Evolutionary conservation across 345 rosid genomes (phyloP).

Genomic region (Microcos paniculata): DNA sequence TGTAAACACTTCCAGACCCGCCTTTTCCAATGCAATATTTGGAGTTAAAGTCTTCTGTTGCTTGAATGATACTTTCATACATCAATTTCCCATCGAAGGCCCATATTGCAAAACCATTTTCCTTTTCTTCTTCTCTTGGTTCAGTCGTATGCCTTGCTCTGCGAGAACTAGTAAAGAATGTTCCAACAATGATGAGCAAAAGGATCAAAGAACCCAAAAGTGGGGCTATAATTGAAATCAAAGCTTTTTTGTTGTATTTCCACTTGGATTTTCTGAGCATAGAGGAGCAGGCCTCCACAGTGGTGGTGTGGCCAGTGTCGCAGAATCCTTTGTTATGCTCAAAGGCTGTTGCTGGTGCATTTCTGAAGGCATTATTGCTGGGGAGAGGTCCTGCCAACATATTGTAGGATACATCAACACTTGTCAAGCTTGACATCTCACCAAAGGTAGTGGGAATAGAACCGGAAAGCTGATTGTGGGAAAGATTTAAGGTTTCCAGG

Average conservation of each 20-base stretch:
- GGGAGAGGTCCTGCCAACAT: conserved; percentile 43
- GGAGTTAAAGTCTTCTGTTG: conserved; percentile 23
- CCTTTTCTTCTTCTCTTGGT: not conserved
- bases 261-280: not conserved
- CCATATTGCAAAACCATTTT: not conserved
- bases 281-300: not conserved
- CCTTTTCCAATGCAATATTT: conserved; percentile 28
- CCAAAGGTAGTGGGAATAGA: conserved; percentile 31
- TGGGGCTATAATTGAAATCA: conserved; percentile 10
- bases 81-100: conserved; percentile 22
- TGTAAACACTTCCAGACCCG: conserved; percentile 25
- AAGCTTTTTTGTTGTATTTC: not conserved
- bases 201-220: not conserved
- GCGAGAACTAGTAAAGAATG: not conserved
- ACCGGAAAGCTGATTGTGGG: conserved; percentile 41
- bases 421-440: conserved; percentile 19
- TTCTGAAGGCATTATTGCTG: conserved; percentile 28
- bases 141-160: not conserved
- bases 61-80: conserved; percentile 25
- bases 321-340: conserved; percentile 37
- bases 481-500: conserved; percentile 38
- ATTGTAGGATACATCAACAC: conserved; percentile 39
- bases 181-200: not conserved
- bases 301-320: conserved; percentile 20
- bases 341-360: conserved; percentile 28